Percentiles rank a stretch among this genome's conserved stretches.
These are phyloP conservation scores for Neurospora sp. DNA, from an alignment of 495 filamentous ascomycete species.

Conservation along the genomic window DNA sequence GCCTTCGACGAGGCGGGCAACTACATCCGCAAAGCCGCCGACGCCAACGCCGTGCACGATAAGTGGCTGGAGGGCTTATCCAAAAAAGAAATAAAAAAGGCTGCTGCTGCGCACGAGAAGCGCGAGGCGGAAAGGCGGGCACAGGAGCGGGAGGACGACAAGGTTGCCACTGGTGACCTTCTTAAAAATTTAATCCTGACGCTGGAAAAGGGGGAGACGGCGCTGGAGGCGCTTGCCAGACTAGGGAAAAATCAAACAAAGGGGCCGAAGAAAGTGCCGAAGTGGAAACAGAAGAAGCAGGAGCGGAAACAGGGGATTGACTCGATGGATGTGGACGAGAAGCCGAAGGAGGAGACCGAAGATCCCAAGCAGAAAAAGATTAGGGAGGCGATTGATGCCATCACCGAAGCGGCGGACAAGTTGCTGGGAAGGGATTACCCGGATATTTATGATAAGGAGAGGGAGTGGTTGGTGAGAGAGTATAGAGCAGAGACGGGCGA, in stretches of 20 bases:
- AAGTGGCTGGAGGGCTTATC: conserved; percentile 84
- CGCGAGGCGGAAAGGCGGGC: conserved; percentile 65
- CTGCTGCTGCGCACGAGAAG: conserved; percentile 79
- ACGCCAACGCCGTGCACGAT: conserved; percentile 92
- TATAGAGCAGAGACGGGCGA: conserved; percentile 85
- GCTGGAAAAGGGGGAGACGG: conserved; percentile 77
- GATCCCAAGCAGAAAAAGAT: conserved; percentile 62
- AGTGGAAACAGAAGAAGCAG: conserved; percentile 49
- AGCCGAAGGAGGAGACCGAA: conserved; percentile 37
- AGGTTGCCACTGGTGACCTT: conserved; percentile 61
- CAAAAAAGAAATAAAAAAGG: conserved; percentile 84
- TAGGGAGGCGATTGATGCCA: conserved; percentile 61
- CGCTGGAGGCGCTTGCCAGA: conserved; percentile 77
- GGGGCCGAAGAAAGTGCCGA: conserved; percentile 49
- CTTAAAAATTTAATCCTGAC: conserved; percentile 58
- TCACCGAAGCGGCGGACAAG: conserved; percentile 83
- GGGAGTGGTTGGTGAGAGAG: conserved; percentile 75
- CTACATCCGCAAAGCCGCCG: conserved; percentile 77
- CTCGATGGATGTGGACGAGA: conserved; percentile 54
- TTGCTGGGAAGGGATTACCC: conserved; percentile 70
- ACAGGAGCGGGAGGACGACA: conserved; percentile 61
- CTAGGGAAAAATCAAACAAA: conserved; percentile 61
- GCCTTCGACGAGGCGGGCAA: conserved; percentile 85
- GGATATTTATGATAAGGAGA: conserved; percentile 81
- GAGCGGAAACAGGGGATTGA: conserved; percentile 30